Percentiles rank a stretch among this genome's conserved stretches.
These are phyloP conservation scores for Schizochytrium sp. DNA, from an alignment of 108 stramenopile genomes.

Conservation along the genomic window DNA sequence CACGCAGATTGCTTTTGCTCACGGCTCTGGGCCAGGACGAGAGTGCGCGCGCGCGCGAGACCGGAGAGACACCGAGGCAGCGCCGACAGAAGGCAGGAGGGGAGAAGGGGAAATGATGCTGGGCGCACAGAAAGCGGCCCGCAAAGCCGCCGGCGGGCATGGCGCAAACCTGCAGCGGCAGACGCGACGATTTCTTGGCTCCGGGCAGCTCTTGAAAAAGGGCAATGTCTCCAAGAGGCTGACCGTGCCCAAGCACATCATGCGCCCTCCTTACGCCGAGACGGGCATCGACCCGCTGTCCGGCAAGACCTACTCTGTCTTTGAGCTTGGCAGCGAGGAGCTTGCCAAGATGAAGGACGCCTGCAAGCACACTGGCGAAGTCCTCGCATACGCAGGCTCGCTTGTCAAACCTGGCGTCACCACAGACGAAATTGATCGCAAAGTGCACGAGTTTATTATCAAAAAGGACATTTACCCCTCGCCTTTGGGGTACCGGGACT, in stretches of 20 bases:
- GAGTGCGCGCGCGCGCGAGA: no score
- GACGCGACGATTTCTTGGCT: background rate
- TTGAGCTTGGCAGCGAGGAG: constrained; percentile 79
- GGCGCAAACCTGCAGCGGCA: background rate
- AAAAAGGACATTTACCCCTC: constrained; percentile 86
- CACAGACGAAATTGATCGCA: constrained; percentile 85
- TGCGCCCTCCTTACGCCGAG: constrained; percentile 14
- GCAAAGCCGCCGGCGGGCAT: no score
- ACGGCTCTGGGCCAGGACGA: no score
- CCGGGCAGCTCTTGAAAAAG: background rate
- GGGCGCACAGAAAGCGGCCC: no score
- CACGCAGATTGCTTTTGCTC: no score
- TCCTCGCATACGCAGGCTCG: constrained; percentile 78
- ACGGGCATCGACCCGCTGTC: background rate
- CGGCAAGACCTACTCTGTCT: constrained; percentile 58
- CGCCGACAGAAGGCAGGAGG: no score
- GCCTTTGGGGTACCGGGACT: constrained; percentile 92
- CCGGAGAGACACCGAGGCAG: no score
- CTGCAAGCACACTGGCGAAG: constrained; percentile 71
- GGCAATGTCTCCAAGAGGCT: background rate
- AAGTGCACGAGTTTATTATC: constrained; percentile 77
- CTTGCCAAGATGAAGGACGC: constrained; percentile 81
- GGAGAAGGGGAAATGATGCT: no score
- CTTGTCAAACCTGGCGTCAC: constrained; percentile 78
- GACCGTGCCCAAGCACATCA: constrained; percentile 6